These are phyloP conservation scores for Botrytis deweyae DNA, from an alignment of 2,329 filamentous ascomycete genomes.

Conservation along the genomic window DNA sequence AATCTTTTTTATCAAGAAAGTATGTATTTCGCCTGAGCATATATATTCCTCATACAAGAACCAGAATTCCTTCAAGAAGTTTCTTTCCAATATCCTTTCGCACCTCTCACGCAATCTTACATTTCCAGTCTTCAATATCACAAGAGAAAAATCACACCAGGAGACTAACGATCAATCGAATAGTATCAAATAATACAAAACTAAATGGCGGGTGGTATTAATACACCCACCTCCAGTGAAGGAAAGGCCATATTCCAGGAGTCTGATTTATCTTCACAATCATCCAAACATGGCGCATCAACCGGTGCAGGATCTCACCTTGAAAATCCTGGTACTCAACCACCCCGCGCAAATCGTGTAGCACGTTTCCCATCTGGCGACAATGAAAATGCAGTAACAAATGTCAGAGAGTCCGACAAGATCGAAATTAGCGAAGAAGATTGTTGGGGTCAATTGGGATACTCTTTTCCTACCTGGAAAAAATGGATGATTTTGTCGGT, in stretches of 20 bases:
- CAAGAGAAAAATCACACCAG: neutral
- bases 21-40: neutral
- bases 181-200: slow-evolving; percentile 8
- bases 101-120: neutral
- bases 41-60: neutral
- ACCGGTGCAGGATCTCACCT: neutral
- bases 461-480: slow-evolving; percentile 56
- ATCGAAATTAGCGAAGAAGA: slow-evolving; percentile 53
- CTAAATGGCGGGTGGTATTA: neutral
- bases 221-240: neutral
- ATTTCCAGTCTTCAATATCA: neutral
- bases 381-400: slow-evolving; percentile 1
- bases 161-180: slow-evolving; percentile 1
- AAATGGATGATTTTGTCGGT: slow-evolving; percentile 72
- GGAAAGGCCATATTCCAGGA: neutral
- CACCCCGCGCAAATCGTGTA: neutral
- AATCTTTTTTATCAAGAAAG: neutral
- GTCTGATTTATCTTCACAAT: slow-evolving; percentile 1
- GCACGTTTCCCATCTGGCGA: slow-evolving; percentile 11
- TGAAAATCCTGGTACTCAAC: neutral
- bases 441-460: slow-evolving; percentile 66
- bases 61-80: neutral
- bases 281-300: neutral
- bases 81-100: neutral
- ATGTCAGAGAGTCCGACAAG: slow-evolving; percentile 11